Conservation (phyloP, 2,329 filamentous ascomycete genomes). For the Fusarium ramigenum region DNA sequence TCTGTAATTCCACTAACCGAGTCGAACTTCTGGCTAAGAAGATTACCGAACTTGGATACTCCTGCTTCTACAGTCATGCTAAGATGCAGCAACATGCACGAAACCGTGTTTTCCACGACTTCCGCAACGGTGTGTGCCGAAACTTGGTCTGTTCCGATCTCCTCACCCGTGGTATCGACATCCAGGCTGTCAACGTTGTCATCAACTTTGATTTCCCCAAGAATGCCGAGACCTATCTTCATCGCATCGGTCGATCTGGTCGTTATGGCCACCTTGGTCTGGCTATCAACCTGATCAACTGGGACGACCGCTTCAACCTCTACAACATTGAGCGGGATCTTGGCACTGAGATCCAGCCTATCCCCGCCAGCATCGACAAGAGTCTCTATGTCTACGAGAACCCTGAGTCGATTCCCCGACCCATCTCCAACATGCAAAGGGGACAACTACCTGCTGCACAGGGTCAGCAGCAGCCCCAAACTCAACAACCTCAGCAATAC, state of each 20-base stretch:
- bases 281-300: constrained; percentile 99
- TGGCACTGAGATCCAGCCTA: constrained; percentile 97
- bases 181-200: constrained; percentile 98
- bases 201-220: constrained; percentile 99
- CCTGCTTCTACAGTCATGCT: constrained; percentile 98
- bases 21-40: constrained; percentile 98
- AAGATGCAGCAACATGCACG: constrained; percentile 97
- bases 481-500: constrained; percentile 42
- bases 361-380: constrained; percentile 94
- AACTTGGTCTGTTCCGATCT: constrained; percentile 98
- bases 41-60: constrained; percentile 98
- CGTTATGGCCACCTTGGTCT: constrained; percentile 97
- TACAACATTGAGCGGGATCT: constrained; percentile 99
- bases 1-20: constrained; percentile 99
- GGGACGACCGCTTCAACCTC: constrained; percentile 98
- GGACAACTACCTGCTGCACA: constrained; percentile 42
- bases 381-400: constrained; percentile 98
- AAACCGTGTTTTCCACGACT: constrained; percentile 99
- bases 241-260: constrained; percentile 96
- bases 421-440: constrained; percentile 64
- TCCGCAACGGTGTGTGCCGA: constrained; percentile 96
- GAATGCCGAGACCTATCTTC: constrained; percentile 98
- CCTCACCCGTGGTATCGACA: constrained; percentile 98
- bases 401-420: constrained; percentile 92
- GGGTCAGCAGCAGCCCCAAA: constrained; percentile 45